These are phyloP conservation scores for Hydrangea macrophylla DNA, from an alignment of 148 eudicot species.

Conservation along the genomic window DNA sequence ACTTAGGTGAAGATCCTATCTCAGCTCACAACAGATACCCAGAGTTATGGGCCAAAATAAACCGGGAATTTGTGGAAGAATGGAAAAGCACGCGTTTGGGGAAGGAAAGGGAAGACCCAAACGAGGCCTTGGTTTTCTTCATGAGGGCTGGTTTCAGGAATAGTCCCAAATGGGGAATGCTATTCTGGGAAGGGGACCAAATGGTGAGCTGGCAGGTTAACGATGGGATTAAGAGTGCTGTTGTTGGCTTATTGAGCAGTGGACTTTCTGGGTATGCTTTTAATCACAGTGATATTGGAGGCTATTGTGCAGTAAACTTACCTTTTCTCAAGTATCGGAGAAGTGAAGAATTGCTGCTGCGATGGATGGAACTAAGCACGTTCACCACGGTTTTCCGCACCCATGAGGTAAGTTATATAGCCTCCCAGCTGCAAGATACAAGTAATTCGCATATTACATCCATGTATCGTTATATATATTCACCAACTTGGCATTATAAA, in stretches of 20 bases:
- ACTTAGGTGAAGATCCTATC: slow-evolving; percentile 87
- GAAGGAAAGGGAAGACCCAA: slow-evolving; percentile 55
- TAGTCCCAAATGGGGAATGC: slow-evolving; percentile 96
- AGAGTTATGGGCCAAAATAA: slow-evolving; percentile 89
- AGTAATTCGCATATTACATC: slow-evolving; percentile 1
- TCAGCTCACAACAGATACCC: slow-evolving; percentile 97
- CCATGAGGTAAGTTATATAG: slow-evolving; percentile 64
- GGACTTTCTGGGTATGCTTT: slow-evolving; percentile 89
- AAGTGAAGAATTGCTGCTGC: slow-evolving; percentile 75
- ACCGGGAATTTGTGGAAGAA: slow-evolving; percentile 85
- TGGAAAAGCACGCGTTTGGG: slow-evolving; percentile 52
- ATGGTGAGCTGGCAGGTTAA: slow-evolving; percentile 99
- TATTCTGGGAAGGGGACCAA: slow-evolving; percentile 99
- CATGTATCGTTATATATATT: background rate
- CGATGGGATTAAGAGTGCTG: slow-evolving; percentile 95
- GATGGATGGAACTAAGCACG: slow-evolving; percentile 97
- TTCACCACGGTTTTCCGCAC: slow-evolving; percentile 92
- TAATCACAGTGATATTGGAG: slow-evolving; percentile 97
- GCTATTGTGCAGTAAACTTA: slow-evolving; percentile 83
- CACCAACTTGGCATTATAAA: too few species aligned
- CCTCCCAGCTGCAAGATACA: slow-evolving; percentile 3
- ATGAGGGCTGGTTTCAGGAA: slow-evolving; percentile 95
- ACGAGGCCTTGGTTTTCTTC: slow-evolving; percentile 81
- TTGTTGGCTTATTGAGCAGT: slow-evolving; percentile 86
- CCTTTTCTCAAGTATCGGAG: slow-evolving; percentile 87